Base-by-base conservation (phyloP, 768 basidiomycete species). In the Hericium alpestre region DNA sequence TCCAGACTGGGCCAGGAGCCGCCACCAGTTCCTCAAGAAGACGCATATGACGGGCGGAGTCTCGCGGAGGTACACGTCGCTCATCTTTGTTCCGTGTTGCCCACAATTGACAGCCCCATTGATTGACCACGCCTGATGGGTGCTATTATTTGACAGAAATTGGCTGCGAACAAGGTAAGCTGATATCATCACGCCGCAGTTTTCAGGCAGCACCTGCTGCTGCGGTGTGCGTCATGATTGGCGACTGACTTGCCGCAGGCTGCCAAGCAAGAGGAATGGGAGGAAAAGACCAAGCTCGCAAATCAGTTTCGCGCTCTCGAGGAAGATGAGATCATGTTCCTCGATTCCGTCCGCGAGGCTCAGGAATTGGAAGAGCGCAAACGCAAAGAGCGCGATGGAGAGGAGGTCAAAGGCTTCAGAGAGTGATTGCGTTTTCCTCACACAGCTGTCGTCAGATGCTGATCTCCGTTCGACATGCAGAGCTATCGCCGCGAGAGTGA, bases 181-280 rank as follows among this genome's bases (percentile, higher is more conserved):
- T 48, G 39, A 18, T 53, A 51, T 53, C 27, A 54, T 58, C 59
- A 43, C 59, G 66, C 65, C 52, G 67, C 59, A 61, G 55, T 55
- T 25, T 57, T 22, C 60, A 54, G 46, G 8, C 32, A 32, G 32
- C 8, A 10, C 32, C 32, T 32, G 32, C 32, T 32, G 32, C 32
- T 32, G 32, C 32, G 32, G 9, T 7, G 32, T 32, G 32, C 1
- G 8, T 53, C 13, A 22, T 41, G 52, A 52, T 55, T 41, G 38
- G 12, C 49, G 2, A 32, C 23, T 25, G 20, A 20, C 37, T n/a
- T 22, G 43, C 37, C 61, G 60, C 64, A 90, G 88, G 82, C 84
- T 65, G 89, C 88, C 61, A 91, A 92, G 69, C 89, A 93, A 71
- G 90, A 93, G 69, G 88, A 93, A 81, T 93, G 89, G 87, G 90